Evolutionary conservation across 306 rosid genomes (phyloP), one percentile per base, ranked within the genome.

Genomic region (Rosa chinensis): DNA sequence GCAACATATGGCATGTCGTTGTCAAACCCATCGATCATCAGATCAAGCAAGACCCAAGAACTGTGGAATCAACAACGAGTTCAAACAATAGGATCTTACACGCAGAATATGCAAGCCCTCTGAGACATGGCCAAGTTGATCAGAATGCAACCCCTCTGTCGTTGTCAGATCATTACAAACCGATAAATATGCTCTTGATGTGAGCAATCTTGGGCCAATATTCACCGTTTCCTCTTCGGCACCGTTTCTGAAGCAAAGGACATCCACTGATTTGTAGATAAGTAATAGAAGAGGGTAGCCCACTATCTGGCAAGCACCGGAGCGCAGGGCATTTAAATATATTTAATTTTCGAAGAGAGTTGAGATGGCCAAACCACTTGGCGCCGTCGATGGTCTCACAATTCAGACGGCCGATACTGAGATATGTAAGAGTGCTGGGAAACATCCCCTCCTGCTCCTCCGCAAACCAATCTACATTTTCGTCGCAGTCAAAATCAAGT

Each of bases 181-280:
- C 1, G 28, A 28, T 28, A 28, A 1, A 0, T 28, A 28, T 0
- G 28, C 28, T 0, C 28, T 28, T 28, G 43, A 42, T 42, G 70
- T 73, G 84, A 42, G 61, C 28, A 82, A 85, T 85, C 70, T 82
- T 82, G 14, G 32, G 59, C 84, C 83, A 85, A n/a, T 82, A 83
- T 72, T 85, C 11, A 1, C 84, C 88, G 28, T 35, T 59, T 11
- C 43, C 79, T 61, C 50, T 79, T 23, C 16, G 8, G 43, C 69
- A 74, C 12, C 70, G 35, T 16, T 11, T 14, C 32, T 74, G 16
- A 12, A 85, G 74, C 35, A 62, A 52, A 13, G 70, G 44, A 35
- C 84, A 85, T 0, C 0, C 2, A 0, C 1, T 0, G 72, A 84
- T 67, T 0, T 0, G 0, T 25, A 80, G 32, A 37, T 6, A 0